phyloP scores from a whole-genome alignment of 176 grass and related monocot genomes.

The Melocanna baccifera region DNA sequence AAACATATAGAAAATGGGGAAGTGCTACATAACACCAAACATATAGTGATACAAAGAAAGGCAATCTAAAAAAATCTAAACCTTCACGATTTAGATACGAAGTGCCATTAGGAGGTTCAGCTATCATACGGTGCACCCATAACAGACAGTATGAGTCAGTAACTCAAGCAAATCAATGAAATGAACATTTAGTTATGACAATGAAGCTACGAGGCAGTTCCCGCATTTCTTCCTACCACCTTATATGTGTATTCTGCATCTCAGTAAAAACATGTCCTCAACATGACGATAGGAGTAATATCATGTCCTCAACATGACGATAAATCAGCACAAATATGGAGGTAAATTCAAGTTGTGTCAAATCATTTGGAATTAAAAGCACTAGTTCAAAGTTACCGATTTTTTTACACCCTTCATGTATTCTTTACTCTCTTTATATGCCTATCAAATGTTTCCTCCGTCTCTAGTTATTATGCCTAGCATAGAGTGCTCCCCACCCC shows the following conservation, averaged over 20 bases:
- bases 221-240: not conserved
- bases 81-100: not conserved
- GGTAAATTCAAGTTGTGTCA: not conserved
- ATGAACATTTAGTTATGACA: not conserved
- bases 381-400: not conserved
- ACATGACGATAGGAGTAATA: not conserved
- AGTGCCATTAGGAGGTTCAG: not conserved
- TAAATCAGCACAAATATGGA: not conserved
- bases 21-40: not conserved
- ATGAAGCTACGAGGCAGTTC: not conserved
- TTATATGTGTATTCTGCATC: not conserved
- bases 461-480: not conserved
- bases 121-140: not conserved
- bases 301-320: not conserved
- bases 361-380: not conserved
- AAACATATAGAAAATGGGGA: not conserved
- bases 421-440: not conserved
- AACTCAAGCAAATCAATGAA: not conserved
- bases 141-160: not conserved
- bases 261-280: not conserved
- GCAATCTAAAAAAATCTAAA: not conserved
- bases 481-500: not conserved
- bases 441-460: too few species aligned
- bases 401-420: not conserved
- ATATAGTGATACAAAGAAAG: not conserved